phyloP scores from a whole-genome alignment of 306 rosid genomes.

The Castanopsis chinensis region DNA sequence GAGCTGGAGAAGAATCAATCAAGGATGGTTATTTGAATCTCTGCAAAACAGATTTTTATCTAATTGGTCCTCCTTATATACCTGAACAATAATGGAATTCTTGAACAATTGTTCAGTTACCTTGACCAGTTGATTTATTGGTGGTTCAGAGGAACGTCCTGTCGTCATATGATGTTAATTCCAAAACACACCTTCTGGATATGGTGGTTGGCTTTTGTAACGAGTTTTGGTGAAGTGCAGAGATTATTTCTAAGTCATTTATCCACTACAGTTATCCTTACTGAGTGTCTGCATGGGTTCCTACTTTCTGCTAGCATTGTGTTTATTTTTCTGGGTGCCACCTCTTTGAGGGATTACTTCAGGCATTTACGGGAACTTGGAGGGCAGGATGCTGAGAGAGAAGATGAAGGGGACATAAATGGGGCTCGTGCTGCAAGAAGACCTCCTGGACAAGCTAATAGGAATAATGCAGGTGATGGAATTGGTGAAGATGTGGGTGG shows the following conservation, averaged over 20 bases:
- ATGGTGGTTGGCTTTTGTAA: slow-evolving; percentile 98
- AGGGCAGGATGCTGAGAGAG: slow-evolving; percentile 92
- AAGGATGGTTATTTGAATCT: background rate
- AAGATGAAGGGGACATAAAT: slow-evolving; percentile 91
- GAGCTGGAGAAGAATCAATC: background rate
- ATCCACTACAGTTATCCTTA: slow-evolving; percentile 78
- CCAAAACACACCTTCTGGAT: slow-evolving; percentile 75
- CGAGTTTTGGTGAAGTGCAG: slow-evolving; percentile 95
- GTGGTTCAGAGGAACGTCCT: slow-evolving; percentile 51
- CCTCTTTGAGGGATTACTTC: slow-evolving; percentile 97
- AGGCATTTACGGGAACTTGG: slow-evolving; percentile 97
- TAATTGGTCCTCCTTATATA: background rate
- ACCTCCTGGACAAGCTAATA: slow-evolving; percentile 83
- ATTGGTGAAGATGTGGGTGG: slow-evolving; percentile 86
- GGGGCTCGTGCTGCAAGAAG: slow-evolving; percentile 91
- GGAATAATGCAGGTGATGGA: slow-evolving; percentile 72
- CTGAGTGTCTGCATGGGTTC: slow-evolving; percentile 98
- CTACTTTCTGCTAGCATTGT: slow-evolving; percentile 96
- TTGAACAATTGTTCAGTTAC: background rate
- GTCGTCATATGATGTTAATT: slow-evolving; percentile 47
- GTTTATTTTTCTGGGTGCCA: slow-evolving; percentile 94
- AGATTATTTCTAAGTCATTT: slow-evolving; percentile 89
- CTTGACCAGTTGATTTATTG: slow-evolving; percentile 21
- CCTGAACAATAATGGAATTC: too few relatives aligned
- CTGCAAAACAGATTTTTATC: background rate